Conservation (phyloP, 768 basidiomycete genomes). For the Podaxis rugospora region DNA sequence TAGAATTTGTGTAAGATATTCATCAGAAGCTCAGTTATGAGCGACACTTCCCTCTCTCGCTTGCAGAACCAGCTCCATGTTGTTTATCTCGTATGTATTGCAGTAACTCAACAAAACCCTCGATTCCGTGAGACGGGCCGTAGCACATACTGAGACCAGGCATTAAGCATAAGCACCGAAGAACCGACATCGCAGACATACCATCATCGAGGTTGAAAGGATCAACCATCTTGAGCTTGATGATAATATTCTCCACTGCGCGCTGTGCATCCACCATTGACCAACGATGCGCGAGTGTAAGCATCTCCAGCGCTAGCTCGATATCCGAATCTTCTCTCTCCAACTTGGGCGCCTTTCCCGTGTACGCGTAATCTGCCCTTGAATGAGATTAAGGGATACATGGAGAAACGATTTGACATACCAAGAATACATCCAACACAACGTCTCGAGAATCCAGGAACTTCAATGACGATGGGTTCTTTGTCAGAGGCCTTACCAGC, state of each 20-base stretch:
- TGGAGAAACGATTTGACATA: neutral
- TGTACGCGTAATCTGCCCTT: conserved; percentile 1
- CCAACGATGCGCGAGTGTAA: neutral
- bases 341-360: neutral
- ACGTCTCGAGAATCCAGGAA: neutral
- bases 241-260: neutral
- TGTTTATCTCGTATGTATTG: neutral
- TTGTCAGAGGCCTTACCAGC: neutral
- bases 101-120: neutral
- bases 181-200: neutral
- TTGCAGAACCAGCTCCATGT: neutral
- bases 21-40: neutral
- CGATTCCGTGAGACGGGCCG: neutral
- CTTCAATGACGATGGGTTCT: neutral
- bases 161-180: neutral
- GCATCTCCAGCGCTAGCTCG: neutral
- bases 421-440: conserved; percentile 6
- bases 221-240: conserved; percentile 7
- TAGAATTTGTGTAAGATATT: neutral
- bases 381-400: neutral
- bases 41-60: neutral
- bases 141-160: neutral
- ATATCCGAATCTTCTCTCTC: neutral
- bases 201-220: neutral
- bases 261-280: neutral